phyloP scores from a whole-genome alignment of 228 moss, liverwort and hornwort species.

The Sphagnum fallax region DNA sequence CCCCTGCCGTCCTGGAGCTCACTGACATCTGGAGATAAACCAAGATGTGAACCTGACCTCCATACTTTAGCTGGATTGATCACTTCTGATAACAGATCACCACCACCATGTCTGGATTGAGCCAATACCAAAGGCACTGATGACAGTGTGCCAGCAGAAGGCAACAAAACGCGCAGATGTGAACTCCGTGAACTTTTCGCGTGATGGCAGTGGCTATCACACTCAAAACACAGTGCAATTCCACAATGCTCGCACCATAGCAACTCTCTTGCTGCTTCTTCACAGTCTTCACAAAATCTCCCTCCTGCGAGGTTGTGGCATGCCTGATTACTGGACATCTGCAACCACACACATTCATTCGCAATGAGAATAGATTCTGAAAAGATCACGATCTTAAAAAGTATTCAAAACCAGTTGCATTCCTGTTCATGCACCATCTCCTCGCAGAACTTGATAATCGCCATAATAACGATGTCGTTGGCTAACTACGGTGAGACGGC shows the following conservation, averaged over 20 bases:
- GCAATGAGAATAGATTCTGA: no score
- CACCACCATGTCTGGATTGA: not conserved
- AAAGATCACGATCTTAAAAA: no score
- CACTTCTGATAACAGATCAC: not conserved
- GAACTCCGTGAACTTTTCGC: conserved; percentile 35
- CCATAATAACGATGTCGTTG: no score
- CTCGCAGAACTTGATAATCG: no score
- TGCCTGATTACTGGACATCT: not conserved
- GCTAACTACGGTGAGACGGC: no score
- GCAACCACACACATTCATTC: not conserved
- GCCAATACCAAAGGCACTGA: not conserved
- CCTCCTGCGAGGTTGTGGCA: not conserved
- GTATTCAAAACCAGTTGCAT: no score
- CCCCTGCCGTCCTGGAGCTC: not conserved
- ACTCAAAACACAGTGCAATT: conserved; percentile 54
- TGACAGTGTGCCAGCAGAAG: conserved; percentile 24
- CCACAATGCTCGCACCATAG: conserved; percentile 65
- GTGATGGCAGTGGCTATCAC: conserved; percentile 44
- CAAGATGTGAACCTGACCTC: not conserved
- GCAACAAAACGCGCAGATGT: conserved; percentile 40
- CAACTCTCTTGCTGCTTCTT: conserved; percentile 49
- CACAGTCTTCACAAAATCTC: conserved; percentile 4
- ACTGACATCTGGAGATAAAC: not conserved
- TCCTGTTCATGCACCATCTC: no score
- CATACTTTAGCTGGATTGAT: not conserved